phyloP scores from a whole-genome alignment of 352 stramenopile species.

The Globisporangium radiosum region DNA sequence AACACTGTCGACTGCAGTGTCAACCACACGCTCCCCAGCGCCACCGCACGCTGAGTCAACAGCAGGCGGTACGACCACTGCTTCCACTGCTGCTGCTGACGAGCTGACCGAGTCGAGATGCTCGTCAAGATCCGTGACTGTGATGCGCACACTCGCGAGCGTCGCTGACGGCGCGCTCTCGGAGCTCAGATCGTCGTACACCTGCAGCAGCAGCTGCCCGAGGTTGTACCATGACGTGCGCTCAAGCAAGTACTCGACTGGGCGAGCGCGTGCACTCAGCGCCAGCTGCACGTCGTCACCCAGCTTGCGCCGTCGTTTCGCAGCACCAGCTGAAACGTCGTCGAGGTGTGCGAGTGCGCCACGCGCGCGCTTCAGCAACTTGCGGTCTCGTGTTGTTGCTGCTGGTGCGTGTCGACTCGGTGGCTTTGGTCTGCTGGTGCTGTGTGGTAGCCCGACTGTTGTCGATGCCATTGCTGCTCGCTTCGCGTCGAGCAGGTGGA shows the following conservation, averaged over 20 bases:
- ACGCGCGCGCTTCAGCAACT: conserved; percentile 13
- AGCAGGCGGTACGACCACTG: neutral
- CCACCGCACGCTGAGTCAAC: neutral
- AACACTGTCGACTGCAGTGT: neutral
- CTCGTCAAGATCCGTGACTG: neutral
- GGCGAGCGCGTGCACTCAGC: conserved; percentile 10
- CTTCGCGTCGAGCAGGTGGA: conserved; percentile 23
- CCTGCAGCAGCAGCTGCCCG: conserved; percentile 53
- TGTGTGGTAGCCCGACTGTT: neutral
- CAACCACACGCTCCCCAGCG: neutral
- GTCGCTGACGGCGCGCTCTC: conserved; percentile 15
- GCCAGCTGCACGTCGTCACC: conserved; percentile 14
- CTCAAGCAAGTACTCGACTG: conserved; percentile 34
- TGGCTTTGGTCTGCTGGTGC: too few species aligned
- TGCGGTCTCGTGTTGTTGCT: conserved; percentile 5
- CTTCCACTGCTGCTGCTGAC: neutral
- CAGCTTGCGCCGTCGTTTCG: conserved; percentile 29
- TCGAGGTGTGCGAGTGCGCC: conserved; percentile 6
- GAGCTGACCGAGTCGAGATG: neutral
- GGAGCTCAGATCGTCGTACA: conserved; percentile 50
- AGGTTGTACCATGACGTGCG: conserved; percentile 41
- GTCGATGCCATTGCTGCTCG: neutral
- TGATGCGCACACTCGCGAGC: conserved; percentile 22
- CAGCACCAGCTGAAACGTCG: conserved; percentile 3
- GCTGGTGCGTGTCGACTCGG: neutral